Evolutionary conservation across 75 land plant genomes (phyloP).

Genomic region (Pinus albicaulis): DNA sequence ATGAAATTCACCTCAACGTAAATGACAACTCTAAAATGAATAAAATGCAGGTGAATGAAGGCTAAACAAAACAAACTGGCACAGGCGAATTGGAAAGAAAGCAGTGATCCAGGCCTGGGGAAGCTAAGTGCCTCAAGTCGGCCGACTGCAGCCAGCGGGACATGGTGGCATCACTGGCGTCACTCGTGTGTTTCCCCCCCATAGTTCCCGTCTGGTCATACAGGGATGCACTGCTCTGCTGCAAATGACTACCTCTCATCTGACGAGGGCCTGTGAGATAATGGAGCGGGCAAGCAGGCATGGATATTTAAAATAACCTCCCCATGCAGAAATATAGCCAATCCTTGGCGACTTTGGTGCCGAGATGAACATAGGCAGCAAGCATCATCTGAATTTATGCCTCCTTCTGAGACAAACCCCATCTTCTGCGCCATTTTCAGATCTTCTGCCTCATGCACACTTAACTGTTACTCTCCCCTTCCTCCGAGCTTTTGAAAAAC

Average conservation of each 20-base stretch:
- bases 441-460: no score
- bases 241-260: constrained; percentile 29
- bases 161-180: constrained; percentile 31
- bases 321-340: neutral
- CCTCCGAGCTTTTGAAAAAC: no score
- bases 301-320: neutral
- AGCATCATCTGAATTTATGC: no score
- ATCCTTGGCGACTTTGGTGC: neutral
- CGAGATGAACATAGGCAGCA: no score
- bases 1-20: no score
- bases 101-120: constrained; percentile 40
- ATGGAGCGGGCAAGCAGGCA: neutral
- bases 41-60: no score
- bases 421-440: no score
- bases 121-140: constrained; percentile 50
- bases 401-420: no score
- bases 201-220: constrained; percentile 5
- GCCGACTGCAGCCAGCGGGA: constrained; percentile 47
- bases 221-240: constrained; percentile 10
- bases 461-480: no score
- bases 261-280: constrained; percentile 43
- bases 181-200: neutral
- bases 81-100: constrained; percentile 27
- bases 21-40: no score
- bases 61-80: no score